These are phyloP conservation scores for Basipetospora chlamydospora DNA, from an alignment of 2,329 filamentous ascomycete species.

Conservation along the genomic window DNA sequence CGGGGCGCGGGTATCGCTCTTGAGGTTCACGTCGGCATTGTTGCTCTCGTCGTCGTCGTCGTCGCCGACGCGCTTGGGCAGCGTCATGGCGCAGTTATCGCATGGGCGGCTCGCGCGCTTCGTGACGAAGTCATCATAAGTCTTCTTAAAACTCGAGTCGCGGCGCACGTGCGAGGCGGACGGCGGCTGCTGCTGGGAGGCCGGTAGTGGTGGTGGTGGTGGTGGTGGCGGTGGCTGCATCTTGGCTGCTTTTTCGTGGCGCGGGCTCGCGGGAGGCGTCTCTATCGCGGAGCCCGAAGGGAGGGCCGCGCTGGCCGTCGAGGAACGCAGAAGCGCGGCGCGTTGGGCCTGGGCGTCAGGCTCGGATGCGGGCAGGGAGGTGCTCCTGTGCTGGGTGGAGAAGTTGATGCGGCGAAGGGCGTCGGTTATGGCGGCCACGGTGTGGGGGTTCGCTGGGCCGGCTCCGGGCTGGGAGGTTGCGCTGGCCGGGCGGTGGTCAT, in stretches of 20 bases:
- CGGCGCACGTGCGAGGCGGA: constrained; percentile 22
- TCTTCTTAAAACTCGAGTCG: constrained; percentile 46
- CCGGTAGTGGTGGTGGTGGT: too few species aligned
- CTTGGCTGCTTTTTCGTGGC: constrained; percentile 12
- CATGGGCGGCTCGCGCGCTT: constrained; percentile 50
- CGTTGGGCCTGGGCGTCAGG: constrained; percentile 29
- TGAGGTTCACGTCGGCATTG: constrained; percentile 11
- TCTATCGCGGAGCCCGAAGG: constrained; percentile 30
- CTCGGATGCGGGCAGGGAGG: constrained; percentile 28
- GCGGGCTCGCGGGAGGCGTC: constrained; percentile 43
- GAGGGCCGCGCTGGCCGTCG: constrained; percentile 17
- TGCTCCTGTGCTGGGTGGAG: constrained; percentile 21
- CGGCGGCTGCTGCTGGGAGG: too few species aligned
- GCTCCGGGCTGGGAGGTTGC: constrained; percentile 21
- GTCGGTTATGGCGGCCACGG: constrained; percentile 27
- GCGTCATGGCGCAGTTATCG: constrained; percentile 53
- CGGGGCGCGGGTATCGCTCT: constrained; percentile 28
- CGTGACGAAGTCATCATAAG: constrained; percentile 51
- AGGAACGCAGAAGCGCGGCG: constrained; percentile 24
- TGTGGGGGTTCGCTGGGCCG: constrained; percentile 19
- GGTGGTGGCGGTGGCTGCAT: too few species aligned
- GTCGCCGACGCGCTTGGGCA: too few species aligned
- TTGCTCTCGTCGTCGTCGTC: constrained; percentile 14
- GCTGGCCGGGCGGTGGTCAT: constrained; percentile 6
- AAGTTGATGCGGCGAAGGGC: constrained; percentile 33